phyloP scores from a whole-genome alignment of 257 asterid genomes.

The Solanum tarijense region DNA sequence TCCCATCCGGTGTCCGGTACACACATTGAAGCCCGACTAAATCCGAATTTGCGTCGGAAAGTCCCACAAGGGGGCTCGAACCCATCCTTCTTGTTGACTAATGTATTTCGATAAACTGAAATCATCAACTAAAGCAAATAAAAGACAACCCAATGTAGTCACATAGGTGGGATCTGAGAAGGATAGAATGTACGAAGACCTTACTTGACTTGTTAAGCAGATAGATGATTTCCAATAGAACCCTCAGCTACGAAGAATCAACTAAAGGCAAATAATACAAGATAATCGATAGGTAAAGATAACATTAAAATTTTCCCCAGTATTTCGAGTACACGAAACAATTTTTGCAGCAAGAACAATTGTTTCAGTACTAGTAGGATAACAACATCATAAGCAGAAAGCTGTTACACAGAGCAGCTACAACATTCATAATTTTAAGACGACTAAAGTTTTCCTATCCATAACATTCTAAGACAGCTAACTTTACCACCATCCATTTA shows the following conservation, averaged over 20 bases:
- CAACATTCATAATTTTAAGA: not conserved
- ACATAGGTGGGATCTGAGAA: accelerated
- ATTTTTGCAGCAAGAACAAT: not conserved
- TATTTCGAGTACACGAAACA: not conserved
- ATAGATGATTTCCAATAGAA: not conserved
- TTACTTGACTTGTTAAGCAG: not conserved
- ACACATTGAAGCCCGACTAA: too few species aligned
- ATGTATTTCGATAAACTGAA: not conserved
- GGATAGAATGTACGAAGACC: not conserved
- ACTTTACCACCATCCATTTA: not conserved
- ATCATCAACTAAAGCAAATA: not conserved
- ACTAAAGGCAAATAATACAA: not conserved
- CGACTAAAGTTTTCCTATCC: not conserved
- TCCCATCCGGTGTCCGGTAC: too few species aligned
- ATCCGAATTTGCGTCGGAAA: accelerated
- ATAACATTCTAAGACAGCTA: not conserved
- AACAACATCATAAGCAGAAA: not conserved
- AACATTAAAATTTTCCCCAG: not conserved
- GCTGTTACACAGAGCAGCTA: not conserved
- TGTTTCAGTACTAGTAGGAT: not conserved
- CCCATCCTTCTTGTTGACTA: not conserved
- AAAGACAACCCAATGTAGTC: not conserved
- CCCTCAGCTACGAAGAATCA: not conserved
- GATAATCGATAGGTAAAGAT: not conserved
- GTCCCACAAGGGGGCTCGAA: not conserved